Base-by-base conservation (phyloP, 345 rosid species). In the Gossypium anomalum region DNA sequence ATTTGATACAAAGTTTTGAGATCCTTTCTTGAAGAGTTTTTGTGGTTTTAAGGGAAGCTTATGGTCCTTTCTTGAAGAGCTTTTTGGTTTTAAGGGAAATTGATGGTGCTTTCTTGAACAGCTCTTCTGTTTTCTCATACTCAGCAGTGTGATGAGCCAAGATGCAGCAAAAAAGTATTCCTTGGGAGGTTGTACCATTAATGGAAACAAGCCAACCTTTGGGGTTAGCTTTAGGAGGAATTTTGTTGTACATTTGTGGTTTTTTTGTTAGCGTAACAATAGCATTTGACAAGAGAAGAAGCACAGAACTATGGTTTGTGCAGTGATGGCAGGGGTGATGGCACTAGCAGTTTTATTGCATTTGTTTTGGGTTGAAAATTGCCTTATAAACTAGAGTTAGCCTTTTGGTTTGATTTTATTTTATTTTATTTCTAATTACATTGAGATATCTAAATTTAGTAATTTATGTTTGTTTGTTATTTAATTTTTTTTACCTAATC, bases 161-260 rank as follows among this genome's bases (percentile, higher is more conserved):
- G 72, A 48, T 17, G 27, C 58, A 17, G 90, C 78, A 8, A 29
- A 70, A 7, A 76, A 74, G 23, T 87, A 76, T 75, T 74, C 78
- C 4, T 70, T 83, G 9, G 89, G 93, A n/a, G 88, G 87, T 6
- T 89, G 90, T 74, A 77, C 72, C 16, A 43, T 78, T 11, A 63
- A 11, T 4, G 83, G 66, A 4, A 75, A 63, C 48, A 75, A 79
- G 44, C 34, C 68, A 19, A 2, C 76, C 1, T 20, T 14, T 5
- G 78, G 85, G 20, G 27, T 82, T 29, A 66, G 76, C 70, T 34
- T 66, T 2, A 66, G 43, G 48, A 49, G 14, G 92, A 88, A 58
- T 80, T 86, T 38, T 19, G 9, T n/a, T 88, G 87, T 79, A 82
- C 86, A 6, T 83, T 84, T 73, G 16, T 83, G 53, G 84, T 83